Conservation (phyloP, 352 stramenopile genomes). For the Phytophthora europaea region DNA sequence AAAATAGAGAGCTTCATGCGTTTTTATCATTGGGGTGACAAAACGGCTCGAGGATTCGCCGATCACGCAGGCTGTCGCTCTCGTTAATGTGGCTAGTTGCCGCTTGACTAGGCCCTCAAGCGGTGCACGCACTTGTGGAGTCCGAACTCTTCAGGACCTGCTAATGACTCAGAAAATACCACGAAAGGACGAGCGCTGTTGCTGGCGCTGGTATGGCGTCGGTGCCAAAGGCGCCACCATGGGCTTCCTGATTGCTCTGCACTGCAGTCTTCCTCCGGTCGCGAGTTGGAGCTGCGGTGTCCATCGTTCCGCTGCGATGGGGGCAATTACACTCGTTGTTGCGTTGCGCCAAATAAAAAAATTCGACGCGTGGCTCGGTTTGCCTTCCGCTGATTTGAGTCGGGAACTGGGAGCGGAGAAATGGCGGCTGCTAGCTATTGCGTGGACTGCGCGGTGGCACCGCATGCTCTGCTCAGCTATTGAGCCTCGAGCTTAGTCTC, state of each 20-base stretch:
- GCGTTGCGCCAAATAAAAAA: conserved; percentile 7
- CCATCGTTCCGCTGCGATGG: neutral
- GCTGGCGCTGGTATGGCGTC: neutral
- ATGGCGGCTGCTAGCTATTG: conserved; percentile 13
- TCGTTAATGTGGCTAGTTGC: neutral
- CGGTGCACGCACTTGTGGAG: conserved; percentile 9
- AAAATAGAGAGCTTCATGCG: conserved; percentile 9
- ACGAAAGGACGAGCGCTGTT: conserved; percentile 22
- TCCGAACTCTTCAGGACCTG: conserved; percentile 26
- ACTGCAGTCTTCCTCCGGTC: conserved; percentile 4
- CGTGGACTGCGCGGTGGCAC: neutral
- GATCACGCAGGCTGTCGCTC: conserved; percentile 1
- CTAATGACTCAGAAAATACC: conserved; percentile 32
- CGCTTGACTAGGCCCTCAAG: conserved; percentile 3
- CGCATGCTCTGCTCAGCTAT: neutral
- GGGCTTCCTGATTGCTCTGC: conserved; percentile 4
- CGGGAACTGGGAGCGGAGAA: conserved; percentile 11
- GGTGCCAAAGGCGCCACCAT: neutral
- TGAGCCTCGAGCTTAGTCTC: conserved; percentile 6
- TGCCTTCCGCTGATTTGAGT: conserved; percentile 24
- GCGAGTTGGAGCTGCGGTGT: neutral
- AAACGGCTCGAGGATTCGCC: conserved; percentile 7
- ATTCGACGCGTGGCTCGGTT: conserved; percentile 23
- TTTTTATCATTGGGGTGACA: conserved; percentile 18
- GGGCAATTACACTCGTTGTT: conserved; percentile 17